Evolutionary conservation across 192 early-diverging fungal species (phyloP), one percentile per base, ranked within the genome.

Genomic region (Rhizophagus sp.): DNA sequence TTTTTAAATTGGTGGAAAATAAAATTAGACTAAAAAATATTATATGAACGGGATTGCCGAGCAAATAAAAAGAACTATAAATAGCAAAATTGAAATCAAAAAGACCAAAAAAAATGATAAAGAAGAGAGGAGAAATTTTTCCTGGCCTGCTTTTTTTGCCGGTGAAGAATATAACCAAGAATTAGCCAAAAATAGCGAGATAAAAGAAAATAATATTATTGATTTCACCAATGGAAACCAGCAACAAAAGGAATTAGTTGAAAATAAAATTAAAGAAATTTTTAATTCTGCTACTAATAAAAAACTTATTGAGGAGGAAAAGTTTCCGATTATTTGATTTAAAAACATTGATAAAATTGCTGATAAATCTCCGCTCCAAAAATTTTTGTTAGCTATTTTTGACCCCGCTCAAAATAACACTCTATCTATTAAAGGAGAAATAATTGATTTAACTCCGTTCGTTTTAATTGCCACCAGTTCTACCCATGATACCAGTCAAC

Each of bases 191-290:
- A 61, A 62, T 19, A 62, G 25, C 34, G 2, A 62, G 33, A 62
- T 75, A 69, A 33, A 24, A 68, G 67, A 68, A 36, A 27, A 69
- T 13, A 75, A 75, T 62, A 75, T 62, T 62, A 75, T 75, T 62
- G 74, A 75, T 17, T 75, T 75, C 62, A 0, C 25, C 5, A 11
- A 75, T 62, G 74, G 1, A 75, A 75, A 62, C 52, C 52, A 30
- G 3, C n/a, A 33, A 34, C 27, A 75, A 75, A 75, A 75, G 30
- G 68, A 33, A 10, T 62, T 62, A 2, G 25, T 75, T 2, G 61
- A 75, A 62, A 75, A 75, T 22, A 75, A 75, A 75, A 75, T 75
- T 75, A 62, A 75, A 75, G 61, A 75, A 75, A 75, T 75, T 62
- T 27, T 61, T 75, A 62, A 75, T 62, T 75, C 57, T 34, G 9